These are phyloP conservation scores for Suillus subluteus DNA, from an alignment of 768 basidiomycete species.

Conservation along the genomic window DNA sequence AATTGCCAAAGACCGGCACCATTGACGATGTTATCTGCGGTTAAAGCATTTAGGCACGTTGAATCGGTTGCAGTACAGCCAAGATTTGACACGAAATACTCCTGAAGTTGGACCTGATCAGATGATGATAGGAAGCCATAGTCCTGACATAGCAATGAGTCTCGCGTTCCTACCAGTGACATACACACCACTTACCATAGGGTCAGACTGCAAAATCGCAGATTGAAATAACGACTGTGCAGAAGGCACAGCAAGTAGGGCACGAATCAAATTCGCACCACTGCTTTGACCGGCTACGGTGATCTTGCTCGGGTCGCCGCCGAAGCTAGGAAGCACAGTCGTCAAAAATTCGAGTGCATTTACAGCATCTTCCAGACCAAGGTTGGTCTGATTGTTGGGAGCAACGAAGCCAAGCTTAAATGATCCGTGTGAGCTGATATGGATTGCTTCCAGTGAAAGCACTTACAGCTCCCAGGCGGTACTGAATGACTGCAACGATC, in stretches of 20 bases:
- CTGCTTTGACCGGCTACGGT: constrained; percentile 84
- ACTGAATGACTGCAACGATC: constrained; percentile 83
- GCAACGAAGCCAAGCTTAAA: constrained; percentile 73
- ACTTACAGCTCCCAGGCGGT: constrained; percentile 78
- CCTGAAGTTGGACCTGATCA: constrained; percentile 59
- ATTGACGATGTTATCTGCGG: constrained; percentile 53
- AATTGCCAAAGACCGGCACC: constrained; percentile 52
- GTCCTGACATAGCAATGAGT: constrained; percentile 45
- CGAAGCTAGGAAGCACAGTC: constrained; percentile 60
- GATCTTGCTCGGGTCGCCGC: constrained; percentile 65
- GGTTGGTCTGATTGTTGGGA: constrained; percentile 70
- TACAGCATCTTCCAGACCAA: constrained; percentile 71
- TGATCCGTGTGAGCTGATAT: not conserved
- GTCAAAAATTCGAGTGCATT: constrained; percentile 67
- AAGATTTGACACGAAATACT: constrained; percentile 51
- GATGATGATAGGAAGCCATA: constrained; percentile 66
- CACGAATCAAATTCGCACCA: constrained; percentile 78
- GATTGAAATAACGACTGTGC: constrained; percentile 73
- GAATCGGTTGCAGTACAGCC: constrained; percentile 49
- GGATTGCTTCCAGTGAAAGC: constrained; percentile 1
- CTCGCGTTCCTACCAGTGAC: not conserved
- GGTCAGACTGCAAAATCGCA: constrained; percentile 85
- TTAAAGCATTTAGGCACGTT: constrained; percentile 54
- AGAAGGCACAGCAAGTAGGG: constrained; percentile 72
- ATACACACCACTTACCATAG: constrained; percentile 58